Evolutionary conservation across 2,329 filamentous ascomycete species (phyloP), one percentile per base, ranked within the genome.

Genomic region (Aaosphaeria pasadenensis): DNA sequence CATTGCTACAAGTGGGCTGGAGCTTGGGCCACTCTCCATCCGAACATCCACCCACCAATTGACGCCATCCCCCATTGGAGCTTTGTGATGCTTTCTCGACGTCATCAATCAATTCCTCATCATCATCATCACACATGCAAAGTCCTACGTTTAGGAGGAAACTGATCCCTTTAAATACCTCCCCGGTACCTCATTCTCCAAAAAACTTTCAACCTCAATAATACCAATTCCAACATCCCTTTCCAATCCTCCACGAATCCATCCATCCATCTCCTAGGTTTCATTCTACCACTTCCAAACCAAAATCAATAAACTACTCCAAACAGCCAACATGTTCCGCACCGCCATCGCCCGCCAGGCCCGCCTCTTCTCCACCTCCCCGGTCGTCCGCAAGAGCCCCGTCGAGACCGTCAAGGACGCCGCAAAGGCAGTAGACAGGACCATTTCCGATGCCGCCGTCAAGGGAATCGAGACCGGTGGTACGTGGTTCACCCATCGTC

Each of bases 381-480:
- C 72, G 36, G 58, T 68, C 40, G 59, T 67, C 17, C 70, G 78
- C 45, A 84, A 80, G 69, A 72, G 75, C 38, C 74, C 78, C 33
- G 67, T 80, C 42, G 80, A 84, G 40, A 63, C 71, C 5, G 77
- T 77, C 55, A 84, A 84, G 67, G 80, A 84, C 39, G 76, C 79
- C 0, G 64, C 80, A 42, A 82, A 85, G 71, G 74, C 72, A 46
- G 79, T 80, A 17, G 81, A 86, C 65, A 71, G 77, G 51, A 74
- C 73, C 24, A 74, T 83, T 33, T 77, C 80, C 1, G 73, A 81
- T 63, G 77, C 70, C 29, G 77, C 78, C 7, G 78, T 85, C 24
- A 80, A 81, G 69, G 83, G 82, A 41, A 83, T 85, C 52, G 79
- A 86, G 69, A 82, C 76, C 57, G 79, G 80, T 50, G 76, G 82